Evolutionary conservation across 495 filamentous ascomycete genomes (phyloP), one percentile per base, ranked within the genome.

Genomic region (Oidiodendron maius): DNA sequence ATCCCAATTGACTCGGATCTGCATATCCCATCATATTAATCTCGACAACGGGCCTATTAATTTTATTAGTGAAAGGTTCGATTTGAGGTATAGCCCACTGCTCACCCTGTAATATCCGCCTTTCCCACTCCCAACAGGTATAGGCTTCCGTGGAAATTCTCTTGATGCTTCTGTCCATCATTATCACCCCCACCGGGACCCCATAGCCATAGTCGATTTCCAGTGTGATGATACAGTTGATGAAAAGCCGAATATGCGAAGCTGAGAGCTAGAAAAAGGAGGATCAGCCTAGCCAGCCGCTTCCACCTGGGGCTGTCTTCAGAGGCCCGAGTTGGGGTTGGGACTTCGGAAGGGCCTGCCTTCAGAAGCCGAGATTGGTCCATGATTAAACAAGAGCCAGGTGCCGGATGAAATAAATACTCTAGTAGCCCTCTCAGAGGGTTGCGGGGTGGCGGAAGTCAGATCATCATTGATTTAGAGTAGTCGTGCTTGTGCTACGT

Each of bases 21-120:
- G 93, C 93, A 71, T 96, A 98, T 44, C 93, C 93, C 79, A 93
- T 94, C 57, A 96, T 71, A 51, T 87, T 87, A 58, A 95, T 77
- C 63, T 95, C 89, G 3, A 91, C 89, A n/a, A 93, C 87, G 2
- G 89, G 90, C 4, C 84, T 83, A 44, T 3, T 48, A 32, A 38
- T 15, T n/a, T n/a, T 20, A 15, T 46, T 38, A 60, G 36, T 45
- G 46, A 48, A 43, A 22, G 21, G 20, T 46, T 3, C 26, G 13
- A 24, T 34, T 15, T 40, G n/a, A 40, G 28, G 12, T 23, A 41
- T 16, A 46, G 1, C 13, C 12, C 3, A n/a, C n/a, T n/a, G n/a
- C n/a, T 64, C 73, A 87, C 69, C 91, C 93, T 22, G 93, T 98
- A 56, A 98, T 89, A 69, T 98, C 93, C 16, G 83, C 89, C 62